Conservation (phyloP, 371 early-diverging fungal species). For the Choanephora cucurbitarum region DNA sequence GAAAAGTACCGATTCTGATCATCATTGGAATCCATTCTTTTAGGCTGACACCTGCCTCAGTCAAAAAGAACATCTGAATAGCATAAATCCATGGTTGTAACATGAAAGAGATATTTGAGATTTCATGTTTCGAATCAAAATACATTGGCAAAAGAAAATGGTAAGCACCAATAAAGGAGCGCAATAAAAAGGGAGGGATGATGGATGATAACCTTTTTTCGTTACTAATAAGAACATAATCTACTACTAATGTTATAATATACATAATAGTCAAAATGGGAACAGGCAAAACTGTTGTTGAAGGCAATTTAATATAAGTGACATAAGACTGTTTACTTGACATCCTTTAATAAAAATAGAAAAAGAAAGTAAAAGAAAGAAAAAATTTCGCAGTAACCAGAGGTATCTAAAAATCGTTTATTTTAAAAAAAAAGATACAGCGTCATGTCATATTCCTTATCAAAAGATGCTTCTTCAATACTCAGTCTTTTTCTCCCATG, state of each 20-base stretch:
- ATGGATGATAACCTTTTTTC: constrained; percentile 7
- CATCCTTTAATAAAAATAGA: too few relatives aligned
- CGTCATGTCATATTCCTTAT: too few relatives aligned
- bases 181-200: constrained; percentile 6
- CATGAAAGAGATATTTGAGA: constrained; percentile 25
- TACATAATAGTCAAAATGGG: background rate
- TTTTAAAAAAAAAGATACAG: too few relatives aligned
- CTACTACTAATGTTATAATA: background rate
- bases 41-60: background rate
- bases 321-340: background rate
- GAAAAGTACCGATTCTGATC: constrained; percentile 12
- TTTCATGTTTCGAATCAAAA: constrained; percentile 12
- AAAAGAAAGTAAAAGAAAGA: too few relatives aligned
- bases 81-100: constrained; percentile 18
- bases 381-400: too few relatives aligned
- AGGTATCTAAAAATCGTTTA: too few relatives aligned
- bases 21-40: constrained; percentile 8
- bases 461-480: too few relatives aligned
- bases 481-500: too few relatives aligned
- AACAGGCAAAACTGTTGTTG: background rate
- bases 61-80: constrained; percentile 16
- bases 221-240: constrained; percentile 12
- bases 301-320: background rate
- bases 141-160: constrained; percentile 17
- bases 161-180: constrained; percentile 3